Conservation (phyloP, 2,329 filamentous ascomycete species). For the Alternaria ventricosa region DNA sequence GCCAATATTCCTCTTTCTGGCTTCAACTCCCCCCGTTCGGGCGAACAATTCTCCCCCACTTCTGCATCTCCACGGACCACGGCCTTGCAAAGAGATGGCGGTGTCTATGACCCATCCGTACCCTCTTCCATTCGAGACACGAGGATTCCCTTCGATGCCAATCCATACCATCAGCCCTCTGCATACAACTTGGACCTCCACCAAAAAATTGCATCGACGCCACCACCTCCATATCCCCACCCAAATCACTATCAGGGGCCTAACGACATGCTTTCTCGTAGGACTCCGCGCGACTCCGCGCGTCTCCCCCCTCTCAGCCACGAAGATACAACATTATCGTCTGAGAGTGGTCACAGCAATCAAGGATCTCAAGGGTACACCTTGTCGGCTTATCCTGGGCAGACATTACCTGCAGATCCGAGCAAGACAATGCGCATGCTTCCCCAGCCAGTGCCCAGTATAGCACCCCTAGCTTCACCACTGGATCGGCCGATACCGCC, state of each 20-base stretch:
- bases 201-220: slow-evolving; percentile 24
- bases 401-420: slow-evolving; percentile 35
- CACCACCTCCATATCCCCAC: slow-evolving; percentile 26
- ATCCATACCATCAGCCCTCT: slow-evolving; percentile 22
- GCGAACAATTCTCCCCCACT: slow-evolving; percentile 44
- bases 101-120: slow-evolving; percentile 27
- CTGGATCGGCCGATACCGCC: slow-evolving; percentile 36
- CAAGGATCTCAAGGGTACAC: slow-evolving; percentile 26
- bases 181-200: slow-evolving; percentile 25
- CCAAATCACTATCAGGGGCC: slow-evolving; percentile 28
- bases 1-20: slow-evolving; percentile 37
- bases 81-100: slow-evolving; percentile 32
- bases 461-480: slow-evolving; percentile 36
- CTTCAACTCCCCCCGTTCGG: slow-evolving; percentile 42
- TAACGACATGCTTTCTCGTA: slow-evolving; percentile 40
- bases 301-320: slow-evolving; percentile 46
- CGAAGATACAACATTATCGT: slow-evolving; percentile 50
- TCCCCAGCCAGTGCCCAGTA: slow-evolving; percentile 46
- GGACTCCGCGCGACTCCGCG: slow-evolving; percentile 36
- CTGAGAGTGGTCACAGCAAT: slow-evolving; percentile 42
- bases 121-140: slow-evolving; percentile 28
- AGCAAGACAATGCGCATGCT: slow-evolving; percentile 45
- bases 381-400: slow-evolving; percentile 12
- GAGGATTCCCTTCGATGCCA: slow-evolving; percentile 27
- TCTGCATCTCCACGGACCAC: slow-evolving; percentile 44